Evolutionary conservation across 2,329 filamentous ascomycete genomes (phyloP).

Genomic region (Ophiostoma ips): DNA sequence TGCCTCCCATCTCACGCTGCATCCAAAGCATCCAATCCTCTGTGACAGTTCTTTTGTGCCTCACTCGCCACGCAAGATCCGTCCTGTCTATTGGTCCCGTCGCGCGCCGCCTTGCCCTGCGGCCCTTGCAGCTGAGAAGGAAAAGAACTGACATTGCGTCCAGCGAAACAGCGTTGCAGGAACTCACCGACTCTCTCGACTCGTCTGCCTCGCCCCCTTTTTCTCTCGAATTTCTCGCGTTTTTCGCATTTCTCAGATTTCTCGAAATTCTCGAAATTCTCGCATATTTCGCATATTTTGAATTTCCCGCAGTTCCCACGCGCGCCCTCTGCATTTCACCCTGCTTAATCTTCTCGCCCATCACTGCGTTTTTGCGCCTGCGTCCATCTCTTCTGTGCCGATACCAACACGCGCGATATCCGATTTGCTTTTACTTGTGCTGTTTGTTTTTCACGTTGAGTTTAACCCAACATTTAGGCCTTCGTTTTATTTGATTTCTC

Average conservation of each 20-base stretch:
- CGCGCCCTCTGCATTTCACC: background rate
- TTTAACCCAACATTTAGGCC: background rate
- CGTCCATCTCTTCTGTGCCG: background rate
- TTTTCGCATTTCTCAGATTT: background rate
- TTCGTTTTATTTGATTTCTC: background rate
- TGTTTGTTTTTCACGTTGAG: background rate
- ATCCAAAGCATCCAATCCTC: conserved; percentile 11
- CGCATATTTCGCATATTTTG: background rate
- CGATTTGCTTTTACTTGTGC: background rate
- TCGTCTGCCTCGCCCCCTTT: background rate
- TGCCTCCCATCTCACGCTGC: conserved; percentile 1
- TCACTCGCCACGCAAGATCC: conserved; percentile 5
- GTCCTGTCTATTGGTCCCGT: conserved; percentile 10
- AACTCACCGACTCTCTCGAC: conserved; percentile 6
- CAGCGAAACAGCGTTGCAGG: conserved; percentile 5
- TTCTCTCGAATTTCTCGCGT: background rate
- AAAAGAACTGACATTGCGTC: conserved; percentile 2
- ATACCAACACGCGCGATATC: background rate
- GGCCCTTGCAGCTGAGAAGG: conserved; percentile 11
- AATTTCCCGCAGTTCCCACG: background rate
- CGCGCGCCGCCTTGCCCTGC: conserved; percentile 8
- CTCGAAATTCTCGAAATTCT: no score
- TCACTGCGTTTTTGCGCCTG: background rate
- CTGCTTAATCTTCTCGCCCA: no score
- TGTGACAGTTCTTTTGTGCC: background rate